A percentile compares a stretch with the other conserved stretches of the same genome.
Conservation (phyloP, 1,284 basidiomycete genomes). For the Marasmius fiardii region DNA sequence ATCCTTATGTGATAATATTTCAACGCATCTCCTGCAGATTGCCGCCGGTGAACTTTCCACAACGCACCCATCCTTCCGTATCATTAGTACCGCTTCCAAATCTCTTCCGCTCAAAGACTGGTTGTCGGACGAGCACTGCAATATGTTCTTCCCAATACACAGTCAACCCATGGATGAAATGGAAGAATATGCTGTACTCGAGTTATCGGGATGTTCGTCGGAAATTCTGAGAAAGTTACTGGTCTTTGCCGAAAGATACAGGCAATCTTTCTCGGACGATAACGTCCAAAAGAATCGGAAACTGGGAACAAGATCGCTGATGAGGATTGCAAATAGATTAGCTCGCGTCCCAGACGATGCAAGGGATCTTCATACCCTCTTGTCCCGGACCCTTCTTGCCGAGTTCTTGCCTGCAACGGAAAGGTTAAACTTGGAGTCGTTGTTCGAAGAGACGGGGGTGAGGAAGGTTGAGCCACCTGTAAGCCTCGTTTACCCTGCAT, state of each 20-base stretch:
- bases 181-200: conserved; percentile 47
- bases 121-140: conserved; percentile 61
- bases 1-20: conserved; percentile 1
- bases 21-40: conserved; percentile 22
- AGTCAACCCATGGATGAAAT: conserved; percentile 51
- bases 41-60: conserved; percentile 40
- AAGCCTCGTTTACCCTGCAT: conserved; percentile 16
- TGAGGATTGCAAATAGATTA: conserved; percentile 49
- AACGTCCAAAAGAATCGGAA: conserved; percentile 57
- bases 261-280: conserved; percentile 49
- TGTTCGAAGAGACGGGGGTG: conserved; percentile 51
- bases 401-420: conserved; percentile 62
- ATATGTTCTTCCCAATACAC: conserved; percentile 65
- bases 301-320: conserved; percentile 57
- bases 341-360: conserved; percentile 40
- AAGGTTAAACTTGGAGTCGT: conserved; percentile 46
- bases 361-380: conserved; percentile 40
- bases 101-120: conserved; percentile 60
- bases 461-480: conserved; percentile 39
- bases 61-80: conserved; percentile 54
- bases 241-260: conserved; percentile 53
- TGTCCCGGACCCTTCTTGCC: conserved; percentile 48
- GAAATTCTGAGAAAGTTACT: conserved; percentile 33
- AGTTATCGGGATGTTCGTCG: conserved; percentile 38
- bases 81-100: conserved; percentile 60